Evolutionary conservation across 148 eudicot species (phyloP).

Genomic region (Camellia lanceoleosa): DNA sequence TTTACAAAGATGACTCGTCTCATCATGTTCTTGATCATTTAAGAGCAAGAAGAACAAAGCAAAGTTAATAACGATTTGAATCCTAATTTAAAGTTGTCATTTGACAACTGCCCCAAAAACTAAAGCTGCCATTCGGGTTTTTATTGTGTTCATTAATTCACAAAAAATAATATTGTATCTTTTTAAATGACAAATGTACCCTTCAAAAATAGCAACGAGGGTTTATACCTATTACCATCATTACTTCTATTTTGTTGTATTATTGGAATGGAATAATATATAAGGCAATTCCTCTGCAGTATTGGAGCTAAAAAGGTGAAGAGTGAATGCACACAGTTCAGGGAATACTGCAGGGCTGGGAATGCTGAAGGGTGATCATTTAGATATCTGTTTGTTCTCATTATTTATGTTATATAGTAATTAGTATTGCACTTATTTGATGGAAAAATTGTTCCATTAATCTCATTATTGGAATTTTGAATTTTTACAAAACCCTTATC

Average conservation of each 20-base stretch:
- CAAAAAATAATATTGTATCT: background rate
- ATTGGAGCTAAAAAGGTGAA: conserved; percentile 81
- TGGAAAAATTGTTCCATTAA: too few species aligned
- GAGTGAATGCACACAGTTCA: conserved; percentile 58
- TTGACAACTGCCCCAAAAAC: background rate
- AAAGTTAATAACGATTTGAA: background rate
- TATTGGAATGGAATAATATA: background rate
- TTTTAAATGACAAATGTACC: background rate
- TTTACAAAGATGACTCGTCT: background rate
- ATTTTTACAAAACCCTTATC: too few species aligned
- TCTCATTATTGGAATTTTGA: too few species aligned
- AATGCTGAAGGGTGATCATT: conserved; percentile 58
- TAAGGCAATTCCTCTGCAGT: conserved; percentile 37
- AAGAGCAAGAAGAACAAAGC: background rate
- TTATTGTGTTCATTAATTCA: background rate
- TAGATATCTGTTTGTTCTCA: background rate
- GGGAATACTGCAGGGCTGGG: conserved; percentile 55
- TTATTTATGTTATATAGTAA: background rate
- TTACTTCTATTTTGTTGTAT: background rate
- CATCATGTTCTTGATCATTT: background rate
- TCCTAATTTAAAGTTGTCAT: background rate
- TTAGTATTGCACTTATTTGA: too few species aligned
- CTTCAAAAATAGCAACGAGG: background rate
- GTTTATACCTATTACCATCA: background rate
- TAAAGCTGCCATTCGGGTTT: background rate